Percentiles rank a stretch among this genome's conserved stretches.
Evolutionary conservation across 495 filamentous ascomycete genomes (phyloP).

Genomic region (Lophiotrema nucula): DNA sequence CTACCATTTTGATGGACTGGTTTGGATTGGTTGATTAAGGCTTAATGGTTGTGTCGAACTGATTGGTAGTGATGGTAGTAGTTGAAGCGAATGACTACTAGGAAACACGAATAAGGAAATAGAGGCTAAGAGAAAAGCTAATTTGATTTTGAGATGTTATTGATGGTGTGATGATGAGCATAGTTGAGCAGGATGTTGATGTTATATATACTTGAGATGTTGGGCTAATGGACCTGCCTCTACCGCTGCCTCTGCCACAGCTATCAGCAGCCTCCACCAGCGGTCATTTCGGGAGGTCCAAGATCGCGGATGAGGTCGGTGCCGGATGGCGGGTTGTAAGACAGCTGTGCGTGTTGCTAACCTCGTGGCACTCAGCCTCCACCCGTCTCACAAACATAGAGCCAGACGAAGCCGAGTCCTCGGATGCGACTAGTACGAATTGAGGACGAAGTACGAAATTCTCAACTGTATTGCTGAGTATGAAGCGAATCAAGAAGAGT

Average conservation of each 20-base stretch:
- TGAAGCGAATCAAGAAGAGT: background rate
- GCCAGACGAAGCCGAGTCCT: background rate
- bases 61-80: conserved; percentile 2
- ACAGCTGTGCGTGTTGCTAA: conserved; percentile 2
- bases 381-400: background rate
- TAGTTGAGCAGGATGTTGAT: background rate
- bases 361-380: conserved; percentile 2
- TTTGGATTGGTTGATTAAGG: conserved; percentile 3
- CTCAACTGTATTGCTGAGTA: background rate
- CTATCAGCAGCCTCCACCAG: too few relatives aligned
- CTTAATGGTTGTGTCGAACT: background rate
- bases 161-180: conserved; percentile 21
- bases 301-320: background rate
- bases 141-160: conserved; percentile 2
- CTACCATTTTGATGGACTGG: conserved; percentile 27
- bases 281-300: background rate
- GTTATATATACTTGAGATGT: background rate
- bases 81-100: conserved; percentile 11
- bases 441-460: too few relatives aligned
- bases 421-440: too few relatives aligned
- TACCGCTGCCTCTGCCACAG: background rate
- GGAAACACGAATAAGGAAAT: conserved; percentile 4
- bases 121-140: background rate
- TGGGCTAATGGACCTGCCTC: background rate
- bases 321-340: conserved; percentile 2